Percentiles rank a stretch among this genome's conserved stretches.
Evolutionary conservation across 495 filamentous ascomycete genomes (phyloP).

Genomic region (Hyaloscypha hepaticicola): DNA sequence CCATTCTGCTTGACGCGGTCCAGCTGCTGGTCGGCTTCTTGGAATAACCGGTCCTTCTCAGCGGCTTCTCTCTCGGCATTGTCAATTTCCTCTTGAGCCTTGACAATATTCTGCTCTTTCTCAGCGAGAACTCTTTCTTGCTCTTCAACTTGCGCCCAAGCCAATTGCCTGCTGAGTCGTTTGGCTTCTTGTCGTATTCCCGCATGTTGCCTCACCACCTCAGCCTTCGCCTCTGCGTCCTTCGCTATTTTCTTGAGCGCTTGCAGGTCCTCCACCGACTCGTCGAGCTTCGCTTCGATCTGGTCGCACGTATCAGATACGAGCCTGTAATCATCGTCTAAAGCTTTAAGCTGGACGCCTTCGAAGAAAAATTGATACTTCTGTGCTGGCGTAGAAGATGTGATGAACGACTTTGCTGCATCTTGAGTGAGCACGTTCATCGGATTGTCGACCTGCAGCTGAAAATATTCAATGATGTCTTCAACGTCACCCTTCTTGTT

Average conservation of each 20-base stretch:
- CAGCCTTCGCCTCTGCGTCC: constrained; percentile 35
- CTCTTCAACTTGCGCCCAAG: constrained; percentile 42
- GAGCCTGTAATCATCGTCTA: constrained; percentile 87
- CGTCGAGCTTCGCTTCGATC: constrained; percentile 55
- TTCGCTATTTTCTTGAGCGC: constrained; percentile 47
- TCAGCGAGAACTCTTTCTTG: constrained; percentile 44
- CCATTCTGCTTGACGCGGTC: constrained; percentile 40
- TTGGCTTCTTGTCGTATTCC: constrained; percentile 29
- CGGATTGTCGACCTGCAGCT: constrained; percentile 93
- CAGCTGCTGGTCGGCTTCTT: constrained; percentile 40
- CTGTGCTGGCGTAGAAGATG: constrained; percentile 70
- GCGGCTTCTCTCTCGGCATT: constrained; percentile 19
- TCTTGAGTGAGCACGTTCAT: constrained; percentile 98
- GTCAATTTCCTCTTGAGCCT: constrained; percentile 39
- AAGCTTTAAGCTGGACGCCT: constrained; percentile 87
- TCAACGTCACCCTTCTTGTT: constrained; percentile 87
- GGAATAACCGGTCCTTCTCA: constrained; percentile 37
- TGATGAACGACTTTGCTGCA: constrained; percentile 89
- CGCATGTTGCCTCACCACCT: constrained; percentile 43
- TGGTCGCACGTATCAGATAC: constrained; percentile 66
- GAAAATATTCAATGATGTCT: constrained; percentile 88
- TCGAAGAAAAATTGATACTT: constrained; percentile 98
- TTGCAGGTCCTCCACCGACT: constrained; percentile 47
- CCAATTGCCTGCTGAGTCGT: constrained; percentile 29
- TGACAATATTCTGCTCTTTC: constrained; percentile 63